Percentiles rank a stretch among this genome's conserved stretches.
Conservation (phyloP, 495 filamentous ascomycete species). For the Lasiosphaeria hispida region DNA sequence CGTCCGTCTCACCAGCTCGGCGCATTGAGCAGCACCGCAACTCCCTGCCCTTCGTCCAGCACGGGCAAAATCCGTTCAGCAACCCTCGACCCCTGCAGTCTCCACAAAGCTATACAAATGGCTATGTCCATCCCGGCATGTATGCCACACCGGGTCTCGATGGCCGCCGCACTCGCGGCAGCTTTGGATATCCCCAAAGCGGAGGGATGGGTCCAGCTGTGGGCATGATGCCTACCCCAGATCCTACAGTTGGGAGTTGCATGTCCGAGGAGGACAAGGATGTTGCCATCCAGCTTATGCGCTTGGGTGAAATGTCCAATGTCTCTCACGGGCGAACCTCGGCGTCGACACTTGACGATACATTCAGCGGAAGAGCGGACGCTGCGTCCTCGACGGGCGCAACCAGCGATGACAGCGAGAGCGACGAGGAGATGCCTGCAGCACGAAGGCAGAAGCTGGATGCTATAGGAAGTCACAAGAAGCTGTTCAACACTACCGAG, state of each 20-base stretch:
- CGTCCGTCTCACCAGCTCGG: constrained; percentile 89
- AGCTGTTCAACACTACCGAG: constrained; percentile 57
- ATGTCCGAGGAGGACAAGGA: constrained; percentile 99
- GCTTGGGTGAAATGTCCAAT: constrained; percentile 86
- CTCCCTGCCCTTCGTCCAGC: constrained; percentile 66
- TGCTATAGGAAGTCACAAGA: constrained; percentile 39
- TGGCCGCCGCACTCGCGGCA: constrained; percentile 64
- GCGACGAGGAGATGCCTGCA: constrained; percentile 66
- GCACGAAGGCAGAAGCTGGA: constrained; percentile 62
- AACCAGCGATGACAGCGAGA: constrained; percentile 76
- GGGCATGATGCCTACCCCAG: constrained; percentile 83
- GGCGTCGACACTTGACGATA: constrained; percentile 90
- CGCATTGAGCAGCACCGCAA: constrained; percentile 55
- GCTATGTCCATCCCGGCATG: constrained; percentile 41
- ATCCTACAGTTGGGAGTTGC: constrained; percentile 89
- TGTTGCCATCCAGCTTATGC: constrained; percentile 93
- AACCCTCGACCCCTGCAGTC: constrained; percentile 73
- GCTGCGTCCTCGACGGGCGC: constrained; percentile 79
- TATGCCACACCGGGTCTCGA: constrained; percentile 59
- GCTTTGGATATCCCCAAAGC: constrained; percentile 49
- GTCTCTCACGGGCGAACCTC: constrained; percentile 87
- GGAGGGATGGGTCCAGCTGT: constrained; percentile 31
- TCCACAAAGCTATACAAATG: constrained; percentile 68
- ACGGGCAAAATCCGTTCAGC: constrained; percentile 69
- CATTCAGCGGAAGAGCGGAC: constrained; percentile 83